phyloP scores from a whole-genome alignment of 2,329 filamentous ascomycete genomes.

The Pezicula carpinea region DNA sequence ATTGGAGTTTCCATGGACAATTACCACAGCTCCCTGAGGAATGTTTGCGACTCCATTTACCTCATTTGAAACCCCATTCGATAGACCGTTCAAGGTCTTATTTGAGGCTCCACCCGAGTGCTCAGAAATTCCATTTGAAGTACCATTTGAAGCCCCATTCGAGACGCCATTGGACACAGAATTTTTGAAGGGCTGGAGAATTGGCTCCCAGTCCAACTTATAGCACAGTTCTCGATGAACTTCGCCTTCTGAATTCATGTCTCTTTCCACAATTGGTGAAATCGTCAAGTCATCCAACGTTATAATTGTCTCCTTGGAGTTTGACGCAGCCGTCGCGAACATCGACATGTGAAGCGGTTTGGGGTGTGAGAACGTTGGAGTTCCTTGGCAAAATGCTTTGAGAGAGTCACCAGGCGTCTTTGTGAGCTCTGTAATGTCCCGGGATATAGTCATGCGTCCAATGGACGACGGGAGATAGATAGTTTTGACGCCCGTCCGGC shows the following conservation, averaged over 20 bases:
- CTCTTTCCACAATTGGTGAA: slow-evolving; percentile 37
- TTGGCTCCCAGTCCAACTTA: slow-evolving; percentile 42
- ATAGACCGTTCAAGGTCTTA: background rate
- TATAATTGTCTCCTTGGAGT: slow-evolving; percentile 31
- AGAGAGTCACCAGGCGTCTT: slow-evolving; percentile 32
- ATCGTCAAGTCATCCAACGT: slow-evolving; percentile 34
- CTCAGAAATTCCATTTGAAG: slow-evolving; percentile 2
- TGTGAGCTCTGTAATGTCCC: slow-evolving; percentile 29
- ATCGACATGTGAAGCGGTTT: slow-evolving; percentile 35
- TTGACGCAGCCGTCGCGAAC: slow-evolving; percentile 28
- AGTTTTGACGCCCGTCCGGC: slow-evolving; percentile 27
- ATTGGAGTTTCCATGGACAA: slow-evolving; percentile 16
- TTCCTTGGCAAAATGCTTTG: slow-evolving; percentile 34
- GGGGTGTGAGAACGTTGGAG: slow-evolving; percentile 22
- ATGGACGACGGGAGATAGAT: slow-evolving; percentile 42
- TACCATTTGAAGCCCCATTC: background rate
- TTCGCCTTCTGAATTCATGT: slow-evolving; percentile 23
- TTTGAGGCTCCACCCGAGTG: background rate
- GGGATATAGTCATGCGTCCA: slow-evolving; percentile 33
- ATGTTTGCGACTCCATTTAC: slow-evolving; percentile 29
- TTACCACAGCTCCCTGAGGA: slow-evolving; percentile 27
- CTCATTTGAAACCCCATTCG: background rate
- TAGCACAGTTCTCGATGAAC: slow-evolving; percentile 40
- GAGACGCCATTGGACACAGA: slow-evolving; percentile 13
- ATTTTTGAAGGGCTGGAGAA: slow-evolving; percentile 7